These are phyloP conservation scores for Trichopus zeylanicus DNA, from an alignment of 116 monocot genomes.

Conservation along the genomic window DNA sequence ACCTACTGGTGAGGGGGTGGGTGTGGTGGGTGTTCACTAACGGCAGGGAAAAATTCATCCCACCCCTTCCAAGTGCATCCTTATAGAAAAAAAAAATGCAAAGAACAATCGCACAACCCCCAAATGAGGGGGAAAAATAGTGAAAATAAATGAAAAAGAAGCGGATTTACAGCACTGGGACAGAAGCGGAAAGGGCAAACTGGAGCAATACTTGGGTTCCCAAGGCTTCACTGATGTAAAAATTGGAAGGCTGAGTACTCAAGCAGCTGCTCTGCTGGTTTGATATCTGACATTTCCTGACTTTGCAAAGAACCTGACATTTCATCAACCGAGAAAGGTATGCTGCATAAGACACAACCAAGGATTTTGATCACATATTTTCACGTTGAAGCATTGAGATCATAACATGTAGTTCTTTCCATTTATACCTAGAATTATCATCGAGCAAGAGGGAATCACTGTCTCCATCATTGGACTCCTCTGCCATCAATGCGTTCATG, in stretches of 20 bases:
- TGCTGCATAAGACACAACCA: slow-evolving; percentile 25
- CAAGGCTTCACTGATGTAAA: slow-evolving; percentile 23
- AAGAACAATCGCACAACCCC: slow-evolving; percentile 17
- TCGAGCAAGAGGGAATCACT: slow-evolving; percentile 29
- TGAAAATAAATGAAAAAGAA: slow-evolving; percentile 9
- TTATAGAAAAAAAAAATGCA: not conserved
- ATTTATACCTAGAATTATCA: slow-evolving; percentile 32
- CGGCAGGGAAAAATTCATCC: not conserved
- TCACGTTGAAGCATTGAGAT: not conserved
- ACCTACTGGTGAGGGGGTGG: too few species aligned
- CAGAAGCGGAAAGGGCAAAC: not conserved
- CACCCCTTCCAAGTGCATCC: not conserved
- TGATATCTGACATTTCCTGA: slow-evolving; percentile 43
- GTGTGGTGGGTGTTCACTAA: too few species aligned
- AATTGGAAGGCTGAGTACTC: slow-evolving; percentile 59
- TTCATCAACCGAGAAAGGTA: slow-evolving; percentile 64
- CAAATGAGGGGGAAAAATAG: slow-evolving; percentile 7
- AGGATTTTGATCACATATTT: not conserved
- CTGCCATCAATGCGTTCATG: slow-evolving; percentile 24
- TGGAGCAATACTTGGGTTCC: not conserved
- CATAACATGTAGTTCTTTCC: not conserved
- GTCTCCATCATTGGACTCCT: slow-evolving; percentile 14
- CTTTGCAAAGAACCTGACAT: slow-evolving; percentile 40
- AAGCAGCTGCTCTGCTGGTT: slow-evolving; percentile 37
- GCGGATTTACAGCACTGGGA: slow-evolving; percentile 18